Conservation (phyloP, 371 early-diverging fungal species). For the Circinella minor region DNA sequence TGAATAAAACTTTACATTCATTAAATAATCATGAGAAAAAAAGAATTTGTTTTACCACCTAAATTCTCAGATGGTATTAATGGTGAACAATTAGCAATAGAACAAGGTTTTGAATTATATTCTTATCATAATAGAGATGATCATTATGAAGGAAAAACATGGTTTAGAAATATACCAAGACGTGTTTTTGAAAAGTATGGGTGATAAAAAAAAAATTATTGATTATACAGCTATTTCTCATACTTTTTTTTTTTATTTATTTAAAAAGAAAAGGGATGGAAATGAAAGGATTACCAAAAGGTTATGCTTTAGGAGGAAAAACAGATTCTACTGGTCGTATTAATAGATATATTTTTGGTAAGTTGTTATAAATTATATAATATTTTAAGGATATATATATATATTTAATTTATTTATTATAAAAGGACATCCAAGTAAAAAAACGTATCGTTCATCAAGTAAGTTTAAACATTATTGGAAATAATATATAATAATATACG, state of each 20-base stretch:
- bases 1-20: too few relatives aligned
- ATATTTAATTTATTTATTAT: not conserved
- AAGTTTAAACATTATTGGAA: not conserved
- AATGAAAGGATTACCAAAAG: too few relatives aligned
- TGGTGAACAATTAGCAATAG: not conserved
- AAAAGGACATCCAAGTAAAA: not conserved
- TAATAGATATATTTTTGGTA: too few relatives aligned
- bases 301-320: too few relatives aligned
- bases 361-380: too few relatives aligned
- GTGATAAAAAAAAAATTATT: too few relatives aligned
- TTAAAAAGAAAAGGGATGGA: too few relatives aligned
- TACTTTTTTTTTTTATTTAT: too few relatives aligned
- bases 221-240: too few relatives aligned
- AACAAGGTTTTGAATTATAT: not conserved
- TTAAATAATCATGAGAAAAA: too few relatives aligned
- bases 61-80: not conserved
- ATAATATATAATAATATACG: too few relatives aligned
- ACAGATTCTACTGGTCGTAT: too few relatives aligned
- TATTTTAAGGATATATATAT: not conserved
- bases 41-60: not conserved
- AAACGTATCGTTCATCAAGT: not conserved
- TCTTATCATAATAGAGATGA: not conserved
- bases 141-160: not conserved
- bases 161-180: not conserved
- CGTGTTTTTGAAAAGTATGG: not conserved